Base-by-base conservation (phyloP, 2,329 filamentous ascomycete species). In the Ceratocystis variospora region DNA sequence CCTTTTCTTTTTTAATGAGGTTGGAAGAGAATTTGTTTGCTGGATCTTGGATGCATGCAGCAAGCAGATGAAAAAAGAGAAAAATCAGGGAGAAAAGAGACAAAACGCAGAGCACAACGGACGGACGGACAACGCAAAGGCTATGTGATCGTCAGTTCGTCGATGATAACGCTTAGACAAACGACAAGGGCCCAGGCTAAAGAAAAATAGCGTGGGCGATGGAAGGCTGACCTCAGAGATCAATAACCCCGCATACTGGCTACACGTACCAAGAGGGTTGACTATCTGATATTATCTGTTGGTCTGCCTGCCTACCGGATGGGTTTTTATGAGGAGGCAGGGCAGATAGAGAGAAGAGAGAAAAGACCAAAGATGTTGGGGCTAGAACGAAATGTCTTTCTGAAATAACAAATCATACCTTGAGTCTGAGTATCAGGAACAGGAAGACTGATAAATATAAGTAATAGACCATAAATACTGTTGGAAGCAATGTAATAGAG, bases 21-120 rank as follows among this genome's bases (percentile, higher is more conserved):
- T 50, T 50, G 46, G 46, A 50, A 50, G 46, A 50, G 46, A 19
- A 17, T 48, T 48, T 4, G 17, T 48, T 48, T 15, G n/a, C 10
- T 50, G 7, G n/a, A 22, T 19, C 19, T 50, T 19, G 46, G n/a
- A 50, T 50, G 46, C 46, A 50, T 50, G 46, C n/a, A 50, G 46
- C 7, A 7, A 17, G 45, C n/a, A 25, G 33, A 69, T 57, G 69
- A 44, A 45, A 55, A 70, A 45, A 59, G 53, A 55, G 55, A 55
- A 57, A 62, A 64, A 41, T 62, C 55, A 64, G 48, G 6, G 46
- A 50, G 46, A 25, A 50, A 50, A 50, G n/a, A 50, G 46, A 50
- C 46, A 50, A 50, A 50, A 50, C 15, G 44, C 33, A 25, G n/a
- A 62, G 61, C 12, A 61, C 46, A 65, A 2, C 22, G 22, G 22